Percentiles rank a stretch among this genome's conserved stretches.
These are phyloP conservation scores for Anthracocystis panici-leucophaei DNA, from an alignment of 1,284 basidiomycete genomes.

Conservation along the genomic window DNA sequence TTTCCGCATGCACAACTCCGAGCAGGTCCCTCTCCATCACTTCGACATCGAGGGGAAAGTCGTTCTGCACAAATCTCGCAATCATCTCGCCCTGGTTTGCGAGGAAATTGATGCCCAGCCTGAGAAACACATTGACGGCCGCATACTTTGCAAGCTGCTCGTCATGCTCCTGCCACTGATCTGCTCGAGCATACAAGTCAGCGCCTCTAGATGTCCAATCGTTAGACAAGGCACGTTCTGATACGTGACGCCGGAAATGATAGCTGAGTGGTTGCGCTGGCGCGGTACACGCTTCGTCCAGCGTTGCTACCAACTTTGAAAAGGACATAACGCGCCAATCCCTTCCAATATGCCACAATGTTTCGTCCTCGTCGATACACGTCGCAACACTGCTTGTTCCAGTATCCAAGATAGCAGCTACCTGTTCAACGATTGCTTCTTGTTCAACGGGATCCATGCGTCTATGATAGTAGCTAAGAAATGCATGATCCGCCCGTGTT, in stretches of 20 bases:
- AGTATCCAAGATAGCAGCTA: background rate
- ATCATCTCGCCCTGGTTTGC: constrained; percentile 43
- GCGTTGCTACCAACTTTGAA: background rate
- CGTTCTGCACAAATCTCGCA: constrained; percentile 38
- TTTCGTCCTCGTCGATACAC: constrained; percentile 24
- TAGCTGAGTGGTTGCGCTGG: background rate
- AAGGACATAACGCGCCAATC: constrained; percentile 25
- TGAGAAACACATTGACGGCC: constrained; percentile 40
- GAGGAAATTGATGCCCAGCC: constrained; percentile 25
- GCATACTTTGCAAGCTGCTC: constrained; percentile 48
- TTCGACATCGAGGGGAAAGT: constrained; percentile 44
- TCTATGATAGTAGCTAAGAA: constrained; percentile 24
- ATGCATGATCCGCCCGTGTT: constrained; percentile 16
- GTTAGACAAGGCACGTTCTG: constrained; percentile 8
- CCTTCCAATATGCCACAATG: constrained; percentile 16
- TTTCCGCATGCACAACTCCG: constrained; percentile 7
- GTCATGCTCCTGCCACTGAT: constrained; percentile 43
- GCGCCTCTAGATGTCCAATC: constrained; percentile 23
- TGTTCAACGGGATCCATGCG: constrained; percentile 13
- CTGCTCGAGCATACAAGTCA: constrained; percentile 12
- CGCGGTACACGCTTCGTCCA: background rate
- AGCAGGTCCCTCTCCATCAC: constrained; percentile 35
- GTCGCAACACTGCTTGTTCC: background rate
- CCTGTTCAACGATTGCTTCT: background rate
- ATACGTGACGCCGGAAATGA: constrained; percentile 17